Evolutionary conservation across 352 stramenopile genomes (phyloP).

Genomic region (Globisporangium solare): DNA sequence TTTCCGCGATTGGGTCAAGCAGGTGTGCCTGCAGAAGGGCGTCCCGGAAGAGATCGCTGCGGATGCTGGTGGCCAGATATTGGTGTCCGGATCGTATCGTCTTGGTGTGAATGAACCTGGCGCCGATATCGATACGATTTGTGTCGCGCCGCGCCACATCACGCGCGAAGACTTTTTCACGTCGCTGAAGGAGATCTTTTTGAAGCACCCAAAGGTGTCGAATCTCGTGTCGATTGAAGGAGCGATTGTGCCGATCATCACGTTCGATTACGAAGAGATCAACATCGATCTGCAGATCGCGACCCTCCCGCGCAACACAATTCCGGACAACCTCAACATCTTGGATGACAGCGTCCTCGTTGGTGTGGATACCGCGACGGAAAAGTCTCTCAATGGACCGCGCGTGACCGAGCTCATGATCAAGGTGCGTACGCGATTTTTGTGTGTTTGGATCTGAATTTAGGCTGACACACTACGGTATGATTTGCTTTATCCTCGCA

Average conservation of each 20-base stretch:
- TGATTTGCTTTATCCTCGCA: background rate
- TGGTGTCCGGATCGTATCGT: constrained; percentile 92
- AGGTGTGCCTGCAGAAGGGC: constrained; percentile 47
- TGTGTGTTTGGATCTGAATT: background rate
- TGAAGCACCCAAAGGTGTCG: constrained; percentile 91
- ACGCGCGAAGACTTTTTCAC: constrained; percentile 97
- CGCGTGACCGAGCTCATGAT: constrained; percentile 91
- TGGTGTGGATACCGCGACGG: constrained; percentile 80
- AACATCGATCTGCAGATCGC: constrained; percentile 99
- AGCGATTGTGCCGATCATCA: constrained; percentile 96
- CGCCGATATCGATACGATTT: constrained; percentile 97
- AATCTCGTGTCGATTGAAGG: constrained; percentile 83
- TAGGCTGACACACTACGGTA: constrained; percentile 3
- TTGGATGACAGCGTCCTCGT: constrained; percentile 87
- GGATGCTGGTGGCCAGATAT: constrained; percentile 83
- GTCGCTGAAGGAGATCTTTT: constrained; percentile 89
- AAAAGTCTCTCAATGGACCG: constrained; percentile 89
- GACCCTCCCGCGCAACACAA: constrained; percentile 88
- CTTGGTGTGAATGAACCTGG: constrained; percentile 96
- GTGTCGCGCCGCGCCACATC: constrained; percentile 94
- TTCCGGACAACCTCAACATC: constrained; percentile 89
- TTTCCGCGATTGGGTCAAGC: constrained; percentile 85
- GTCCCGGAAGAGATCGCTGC: constrained; percentile 83
- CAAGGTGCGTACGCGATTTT: constrained; percentile 35
- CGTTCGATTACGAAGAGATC: constrained; percentile 98